Percentiles rank a stretch among this genome's conserved stretches.
These are phyloP conservation scores for Ceratocystis papillata DNA, from an alignment of 2,329 filamentous ascomycete species.

Conservation along the genomic window DNA sequence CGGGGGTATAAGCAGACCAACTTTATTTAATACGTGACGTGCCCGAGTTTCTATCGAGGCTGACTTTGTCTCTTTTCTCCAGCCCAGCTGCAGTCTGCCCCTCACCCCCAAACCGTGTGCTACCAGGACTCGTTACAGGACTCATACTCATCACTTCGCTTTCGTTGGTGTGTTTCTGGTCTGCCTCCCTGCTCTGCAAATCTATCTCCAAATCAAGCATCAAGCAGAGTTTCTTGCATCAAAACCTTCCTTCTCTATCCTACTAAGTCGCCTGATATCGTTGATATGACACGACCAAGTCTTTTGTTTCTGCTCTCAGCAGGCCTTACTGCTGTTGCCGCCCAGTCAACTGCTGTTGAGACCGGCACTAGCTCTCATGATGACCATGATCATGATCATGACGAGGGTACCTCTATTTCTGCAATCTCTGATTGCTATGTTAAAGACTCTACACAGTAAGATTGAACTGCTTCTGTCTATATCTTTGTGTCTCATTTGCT, in stretches of 20 bases:
- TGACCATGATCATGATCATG: not conserved
- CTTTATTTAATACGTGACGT: constrained; percentile 2
- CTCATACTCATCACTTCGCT: too few species aligned
- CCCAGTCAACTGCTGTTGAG: not conserved
- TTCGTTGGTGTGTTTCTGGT: too few species aligned
- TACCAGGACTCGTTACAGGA: not conserved
- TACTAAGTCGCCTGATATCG: not conserved
- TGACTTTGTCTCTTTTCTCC: not conserved
- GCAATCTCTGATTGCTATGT: constrained; percentile 22
- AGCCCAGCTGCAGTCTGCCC: not conserved
- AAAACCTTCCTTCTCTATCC: not conserved
- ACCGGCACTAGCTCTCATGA: not conserved
- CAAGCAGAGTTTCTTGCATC: not conserved
- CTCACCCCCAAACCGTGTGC: not conserved
- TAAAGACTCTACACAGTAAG: constrained; percentile 20
- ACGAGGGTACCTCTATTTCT: not conserved
- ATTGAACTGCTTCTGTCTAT: not conserved
- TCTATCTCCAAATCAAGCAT: too few species aligned
- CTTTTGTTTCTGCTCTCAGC: not conserved
- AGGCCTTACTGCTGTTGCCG: not conserved
- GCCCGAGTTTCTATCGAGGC: not conserved
- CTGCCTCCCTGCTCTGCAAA: too few species aligned
- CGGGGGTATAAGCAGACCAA: not conserved
- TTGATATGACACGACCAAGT: not conserved
- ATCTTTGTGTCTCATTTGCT: not conserved